These are phyloP conservation scores for Croton laevigatus DNA, from an alignment of 441 rosid genomes.

Conservation along the genomic window DNA sequence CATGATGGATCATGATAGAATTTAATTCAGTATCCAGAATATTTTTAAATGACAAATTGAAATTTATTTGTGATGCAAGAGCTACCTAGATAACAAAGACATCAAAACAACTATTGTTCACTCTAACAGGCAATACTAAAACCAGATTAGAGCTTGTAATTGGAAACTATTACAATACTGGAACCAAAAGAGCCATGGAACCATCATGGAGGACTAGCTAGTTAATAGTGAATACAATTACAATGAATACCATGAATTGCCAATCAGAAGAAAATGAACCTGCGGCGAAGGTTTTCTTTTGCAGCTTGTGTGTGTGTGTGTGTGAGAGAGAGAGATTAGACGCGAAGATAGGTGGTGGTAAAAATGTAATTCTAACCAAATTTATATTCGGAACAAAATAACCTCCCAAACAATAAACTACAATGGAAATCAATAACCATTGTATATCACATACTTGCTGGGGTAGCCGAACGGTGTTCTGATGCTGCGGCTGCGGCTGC, in stretches of 20 bases:
- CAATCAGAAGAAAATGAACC: neutral
- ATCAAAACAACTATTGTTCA: neutral
- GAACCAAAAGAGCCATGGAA: neutral
- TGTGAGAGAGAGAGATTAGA: neutral
- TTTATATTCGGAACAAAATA: neutral
- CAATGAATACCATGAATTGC: neutral
- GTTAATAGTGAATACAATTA: slow-evolving; percentile 2
- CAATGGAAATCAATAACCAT: slow-evolving; percentile 1
- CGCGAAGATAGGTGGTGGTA: slow-evolving; percentile 2
- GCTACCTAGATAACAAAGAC: neutral
- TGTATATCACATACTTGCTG: slow-evolving; percentile 57
- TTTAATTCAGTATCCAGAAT: neutral
- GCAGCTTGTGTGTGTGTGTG: neutral
- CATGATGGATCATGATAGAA: slow-evolving; percentile 14
- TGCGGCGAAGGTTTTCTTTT: neutral
- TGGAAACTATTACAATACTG: neutral
- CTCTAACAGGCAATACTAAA: neutral
- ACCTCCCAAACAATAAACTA: neutral
- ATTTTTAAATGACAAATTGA: slow-evolving; percentile 13
- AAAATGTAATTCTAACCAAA: neutral
- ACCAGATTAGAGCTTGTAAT: neutral
- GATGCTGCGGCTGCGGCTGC: too few relatives aligned
- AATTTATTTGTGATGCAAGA: neutral
- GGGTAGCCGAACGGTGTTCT: slow-evolving; percentile 49
- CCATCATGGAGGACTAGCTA: neutral